A percentile compares a stretch with the other conserved stretches of the same genome.
phyloP scores from a whole-genome alignment of 768 basidiomycete species.

The Russula sp. region DNA sequence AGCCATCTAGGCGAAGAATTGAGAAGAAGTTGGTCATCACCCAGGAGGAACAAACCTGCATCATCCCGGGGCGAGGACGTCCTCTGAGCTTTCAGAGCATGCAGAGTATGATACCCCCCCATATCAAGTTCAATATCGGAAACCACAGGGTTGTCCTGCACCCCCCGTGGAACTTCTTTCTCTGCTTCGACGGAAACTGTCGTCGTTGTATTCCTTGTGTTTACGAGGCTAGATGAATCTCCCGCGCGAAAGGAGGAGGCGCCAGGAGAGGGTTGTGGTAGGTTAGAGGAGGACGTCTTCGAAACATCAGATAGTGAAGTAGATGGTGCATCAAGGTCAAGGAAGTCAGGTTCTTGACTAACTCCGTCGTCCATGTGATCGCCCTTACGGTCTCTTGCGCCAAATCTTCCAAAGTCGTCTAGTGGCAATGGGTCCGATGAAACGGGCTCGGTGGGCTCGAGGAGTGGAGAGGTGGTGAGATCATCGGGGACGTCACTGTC shows the following conservation, averaged over 20 bases:
- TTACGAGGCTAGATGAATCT: too few species aligned
- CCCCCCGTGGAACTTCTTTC: too few species aligned
- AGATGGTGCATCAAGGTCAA: constrained; percentile 63
- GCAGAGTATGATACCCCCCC: constrained; percentile 65
- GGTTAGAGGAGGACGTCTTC: background rate
- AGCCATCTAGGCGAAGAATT: constrained; percentile 14
- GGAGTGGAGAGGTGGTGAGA: constrained; percentile 88
- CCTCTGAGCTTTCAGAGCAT: background rate
- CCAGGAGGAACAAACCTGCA: background rate
- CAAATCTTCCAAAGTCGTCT: constrained; percentile 35
- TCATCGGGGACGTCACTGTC: constrained; percentile 90
- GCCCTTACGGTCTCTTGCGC: constrained; percentile 29
- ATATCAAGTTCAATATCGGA: constrained; percentile 70
- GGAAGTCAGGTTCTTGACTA: constrained; percentile 64
- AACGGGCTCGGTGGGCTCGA: constrained; percentile 50
- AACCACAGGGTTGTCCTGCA: too few species aligned
- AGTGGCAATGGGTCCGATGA: constrained; percentile 25
- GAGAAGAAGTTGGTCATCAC: background rate
- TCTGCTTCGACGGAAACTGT: too few species aligned
- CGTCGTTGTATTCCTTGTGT: too few species aligned
- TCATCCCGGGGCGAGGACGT: background rate
- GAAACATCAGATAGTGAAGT: background rate
- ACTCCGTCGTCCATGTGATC: constrained; percentile 21
- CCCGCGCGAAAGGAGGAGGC: too few species aligned
- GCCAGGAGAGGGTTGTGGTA: too few species aligned